Percentiles rank a stretch among this genome's conserved stretches.
These are phyloP conservation scores for Microdochium bolleyi DNA, from an alignment of 2,329 filamentous ascomycete genomes.

Conservation along the genomic window DNA sequence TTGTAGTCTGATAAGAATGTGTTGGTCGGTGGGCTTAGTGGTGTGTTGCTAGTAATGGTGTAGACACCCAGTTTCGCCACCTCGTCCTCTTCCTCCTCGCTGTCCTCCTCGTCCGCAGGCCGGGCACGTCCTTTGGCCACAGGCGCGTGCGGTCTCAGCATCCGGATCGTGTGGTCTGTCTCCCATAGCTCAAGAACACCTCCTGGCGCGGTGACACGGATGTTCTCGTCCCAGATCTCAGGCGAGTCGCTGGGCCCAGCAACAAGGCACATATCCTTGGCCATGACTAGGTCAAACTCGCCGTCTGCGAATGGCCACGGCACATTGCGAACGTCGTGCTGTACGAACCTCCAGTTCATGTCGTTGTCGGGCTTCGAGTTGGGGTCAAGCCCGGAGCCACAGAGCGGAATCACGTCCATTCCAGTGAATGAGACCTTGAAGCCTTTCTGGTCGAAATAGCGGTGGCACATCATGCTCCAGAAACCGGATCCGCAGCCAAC, in stretches of 20 bases:
- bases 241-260: conserved; percentile 52
- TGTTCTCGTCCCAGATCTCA: conserved; percentile 60
- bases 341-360: conserved; percentile 82
- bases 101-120: conserved; percentile 31
- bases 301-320: conserved; percentile 73
- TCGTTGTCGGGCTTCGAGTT: conserved; percentile 54
- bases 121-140: conserved; percentile 17
- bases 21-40: conserved; percentile 74
- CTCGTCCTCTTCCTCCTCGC: conserved; percentile 51
- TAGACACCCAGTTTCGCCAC: conserved; percentile 72
- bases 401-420: conserved; percentile 70
- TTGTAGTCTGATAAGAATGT: conserved; percentile 79
- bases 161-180: conserved; percentile 75
- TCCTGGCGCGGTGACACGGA: conserved; percentile 69
- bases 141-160: conserved; percentile 69
- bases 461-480: conserved; percentile 84
- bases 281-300: conserved; percentile 82
- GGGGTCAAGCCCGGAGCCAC: conserved; percentile 30
- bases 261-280: conserved; percentile 68
- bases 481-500: conserved; percentile 81
- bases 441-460: conserved; percentile 64
- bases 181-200: conserved; percentile 87
- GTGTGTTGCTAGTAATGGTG: conserved; percentile 72
- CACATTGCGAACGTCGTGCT: conserved; percentile 70
- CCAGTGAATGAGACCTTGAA: conserved; percentile 71